Percentiles rank a stretch among this genome's conserved stretches.
Conservation (phyloP, 2,329 filamentous ascomycete species). For the Aspergillus candidus region DNA sequence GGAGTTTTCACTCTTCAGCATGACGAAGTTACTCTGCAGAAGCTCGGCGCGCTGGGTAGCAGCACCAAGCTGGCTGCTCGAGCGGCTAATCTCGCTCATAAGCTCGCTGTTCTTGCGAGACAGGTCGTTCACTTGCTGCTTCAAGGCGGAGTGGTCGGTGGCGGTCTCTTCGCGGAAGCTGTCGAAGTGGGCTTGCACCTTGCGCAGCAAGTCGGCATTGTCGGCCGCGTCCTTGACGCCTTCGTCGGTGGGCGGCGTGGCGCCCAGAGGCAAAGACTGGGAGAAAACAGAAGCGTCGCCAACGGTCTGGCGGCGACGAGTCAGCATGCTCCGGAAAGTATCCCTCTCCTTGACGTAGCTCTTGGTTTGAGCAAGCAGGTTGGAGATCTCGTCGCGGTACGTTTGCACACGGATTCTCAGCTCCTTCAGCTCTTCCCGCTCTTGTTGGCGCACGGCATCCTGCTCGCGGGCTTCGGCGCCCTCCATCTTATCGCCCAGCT, state of each 20-base stretch:
- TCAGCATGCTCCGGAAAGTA: constrained; percentile 92
- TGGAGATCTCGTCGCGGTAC: constrained; percentile 78
- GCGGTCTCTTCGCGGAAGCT: constrained; percentile 79
- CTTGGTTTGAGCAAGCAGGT: constrained; percentile 75
- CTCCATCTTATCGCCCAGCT: constrained; percentile 84
- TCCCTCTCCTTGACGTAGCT: constrained; percentile 94
- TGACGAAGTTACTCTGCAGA: constrained; percentile 78
- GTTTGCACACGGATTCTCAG: constrained; percentile 67
- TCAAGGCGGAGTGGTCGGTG: constrained; percentile 73
- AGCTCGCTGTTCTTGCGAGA: constrained; percentile 75
- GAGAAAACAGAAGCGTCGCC: constrained; percentile 62
- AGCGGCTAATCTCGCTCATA: constrained; percentile 72
- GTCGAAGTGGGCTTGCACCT: constrained; percentile 86
- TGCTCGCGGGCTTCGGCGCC: constrained; percentile 72
- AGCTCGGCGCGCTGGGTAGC: constrained; percentile 82
- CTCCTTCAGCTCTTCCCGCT: constrained; percentile 64
- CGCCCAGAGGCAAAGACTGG: constrained; percentile 58
- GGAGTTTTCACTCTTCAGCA: constrained; percentile 75
- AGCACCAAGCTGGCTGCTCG: constrained; percentile 73
- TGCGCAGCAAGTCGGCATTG: constrained; percentile 71
- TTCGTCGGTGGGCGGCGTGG: constrained; percentile 40
- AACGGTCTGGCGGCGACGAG: constrained; percentile 62
- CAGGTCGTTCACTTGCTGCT: constrained; percentile 75
- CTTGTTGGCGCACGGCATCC: constrained; percentile 48
- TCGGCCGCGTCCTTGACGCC: constrained; percentile 54